Base-by-base conservation (phyloP, 768 basidiomycete genomes). In the Pleurotus djamor region DNA sequence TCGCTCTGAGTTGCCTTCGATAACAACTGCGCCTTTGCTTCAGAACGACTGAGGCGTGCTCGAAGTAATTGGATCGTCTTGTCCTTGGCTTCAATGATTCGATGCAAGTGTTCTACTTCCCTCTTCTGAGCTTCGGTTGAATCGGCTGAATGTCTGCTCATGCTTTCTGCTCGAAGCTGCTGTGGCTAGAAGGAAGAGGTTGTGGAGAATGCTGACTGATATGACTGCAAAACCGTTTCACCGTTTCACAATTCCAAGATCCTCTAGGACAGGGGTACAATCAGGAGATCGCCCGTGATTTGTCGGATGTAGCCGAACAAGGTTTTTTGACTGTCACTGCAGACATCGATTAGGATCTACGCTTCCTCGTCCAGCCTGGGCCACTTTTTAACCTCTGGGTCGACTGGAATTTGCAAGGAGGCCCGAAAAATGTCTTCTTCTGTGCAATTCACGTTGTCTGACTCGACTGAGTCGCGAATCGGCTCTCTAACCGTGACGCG, bases 381-480 rank as follows among this genome's bases (percentile, higher is more conserved):
- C 16, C 45, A 2, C 45, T 47, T 47, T 7, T 1, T 17, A 7
- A 28, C 21, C 21, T 28, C 21, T 28, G 21, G 21, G 21, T 3
- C 21, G 21, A 28, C 21, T 28, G 21, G 21, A 28, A 28, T 5
- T 2, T 47, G 14, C 14, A 47, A 47, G 10, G 16, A 1, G 17
- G 9, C n/a, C 17, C 45, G 45, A 47, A 17, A 7, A 10, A 52
- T 52, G 51, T 38, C 34, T 14, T 38, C 34, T 14, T 52, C 51
- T 36, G 37, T 52, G 37, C 37, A 33, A 4, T 52, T 52, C 34
- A 52, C n/a, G 10, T 35, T 38, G 28, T 36, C 51, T 12, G 32
- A 7, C 74, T 73, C 51, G 34, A 33, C 51, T 60, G 76, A 73
- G 0, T 73, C 79, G 1, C 66, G 80, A 7, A 60, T 74, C 0